Base-by-base conservation (phyloP, 2,329 filamentous ascomycete species). In the Periglandula ipomoeae region DNA sequence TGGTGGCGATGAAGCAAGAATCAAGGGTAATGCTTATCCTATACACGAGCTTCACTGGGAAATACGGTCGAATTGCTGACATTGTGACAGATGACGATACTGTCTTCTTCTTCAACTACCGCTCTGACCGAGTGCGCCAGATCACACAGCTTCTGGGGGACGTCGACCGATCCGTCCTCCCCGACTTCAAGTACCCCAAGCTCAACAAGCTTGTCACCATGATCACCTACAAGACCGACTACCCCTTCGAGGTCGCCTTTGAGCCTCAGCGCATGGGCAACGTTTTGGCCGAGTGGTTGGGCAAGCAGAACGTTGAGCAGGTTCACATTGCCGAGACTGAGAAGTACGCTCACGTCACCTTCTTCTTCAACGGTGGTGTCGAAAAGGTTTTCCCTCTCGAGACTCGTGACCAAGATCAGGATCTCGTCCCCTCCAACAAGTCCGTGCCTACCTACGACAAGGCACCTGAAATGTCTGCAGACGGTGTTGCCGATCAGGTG, bases 21-120 rank as follows among this genome's bases (percentile, higher is more conserved):
- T 98, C 65, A 82, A 95, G 75, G 86, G 85, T 87, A 70, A 58
- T 5, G 19, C 30, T 23, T n/a, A 9, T 22, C 27, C 3, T 15
- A 20, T 34, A 19, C 72, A 56, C 4, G 15, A 35, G 38, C 20
- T 3, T 20, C 20, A 19, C 2, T 10, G n/a, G 2, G 24, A 22
- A 8, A 5, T 10, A 7, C 2, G 10, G 1, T 15, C 6, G 7
- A 9, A 39, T 23, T 26, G 32, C 38, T 37, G 19, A 42, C 39
- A 17, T 15, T 5, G 1, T 13, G 15, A 8, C 22, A 89, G 89
- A 97, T 64, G 78, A 86, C 57, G 93, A 98, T 65, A 91, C 89
- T 47, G 79, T 97, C 61, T 97, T 97, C 81, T 97, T 97, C 82
- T 98, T 98, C 87, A 98, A 98, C 82, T 98, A 98, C 79, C 89